A percentile compares a stretch with the other conserved stretches of the same genome.
Conservation (phyloP, 23 red algal genomes). For the Gracilariopsis chorda region DNA sequence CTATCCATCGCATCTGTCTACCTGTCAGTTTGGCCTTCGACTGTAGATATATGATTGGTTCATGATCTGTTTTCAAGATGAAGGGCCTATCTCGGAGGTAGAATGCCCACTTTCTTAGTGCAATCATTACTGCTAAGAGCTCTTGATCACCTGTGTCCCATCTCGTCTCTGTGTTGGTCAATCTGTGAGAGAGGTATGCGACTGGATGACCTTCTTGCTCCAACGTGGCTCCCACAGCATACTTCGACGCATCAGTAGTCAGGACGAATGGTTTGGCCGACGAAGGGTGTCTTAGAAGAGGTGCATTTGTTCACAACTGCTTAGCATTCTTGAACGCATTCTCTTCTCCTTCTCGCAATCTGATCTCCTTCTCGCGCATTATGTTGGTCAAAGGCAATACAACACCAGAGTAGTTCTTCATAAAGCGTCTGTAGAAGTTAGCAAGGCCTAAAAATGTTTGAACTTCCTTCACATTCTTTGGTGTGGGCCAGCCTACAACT, state of each 20-base stretch:
- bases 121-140: neutral
- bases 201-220: neutral
- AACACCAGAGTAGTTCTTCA: neutral
- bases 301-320: neutral
- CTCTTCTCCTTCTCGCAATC: neutral
- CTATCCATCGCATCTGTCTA: constrained; percentile 4
- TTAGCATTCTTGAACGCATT: neutral
- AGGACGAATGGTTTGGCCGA: neutral
- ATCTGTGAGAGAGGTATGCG: neutral
- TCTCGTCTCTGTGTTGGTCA: neutral
- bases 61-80: constrained; percentile 1
- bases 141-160: neutral
- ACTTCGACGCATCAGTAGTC: neutral
- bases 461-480: neutral
- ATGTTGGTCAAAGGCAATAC: neutral
- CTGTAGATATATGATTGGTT: neutral
- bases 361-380: neutral
- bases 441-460: neutral
- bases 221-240: neutral
- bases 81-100: neutral
- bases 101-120: neutral
- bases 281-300: neutral
- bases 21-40: neutral
- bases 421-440: neutral
- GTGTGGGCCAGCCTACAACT: neutral